Percentiles rank a stretch among this genome's conserved stretches.
These are phyloP conservation scores for Diaporthe vexans DNA, from an alignment of 2,329 filamentous ascomycete genomes.

Conservation along the genomic window DNA sequence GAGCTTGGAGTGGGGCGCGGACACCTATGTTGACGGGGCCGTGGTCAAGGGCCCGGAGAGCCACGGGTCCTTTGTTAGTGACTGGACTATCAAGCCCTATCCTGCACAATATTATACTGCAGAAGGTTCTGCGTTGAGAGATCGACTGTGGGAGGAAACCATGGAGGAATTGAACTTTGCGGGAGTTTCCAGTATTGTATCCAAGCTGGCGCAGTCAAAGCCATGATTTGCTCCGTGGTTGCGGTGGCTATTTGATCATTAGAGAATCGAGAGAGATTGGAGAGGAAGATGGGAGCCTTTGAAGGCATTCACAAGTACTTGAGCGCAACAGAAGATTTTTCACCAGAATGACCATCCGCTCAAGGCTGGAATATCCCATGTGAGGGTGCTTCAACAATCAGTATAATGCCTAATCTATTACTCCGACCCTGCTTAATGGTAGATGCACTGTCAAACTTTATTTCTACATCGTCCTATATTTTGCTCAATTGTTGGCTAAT, in stretches of 20 bases:
- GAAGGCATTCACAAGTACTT: background rate
- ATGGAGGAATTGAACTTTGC: constrained; percentile 37
- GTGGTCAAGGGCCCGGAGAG: constrained; percentile 62
- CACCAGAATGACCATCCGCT: no score
- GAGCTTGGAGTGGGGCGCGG: constrained; percentile 55
- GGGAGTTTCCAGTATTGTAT: constrained; percentile 6
- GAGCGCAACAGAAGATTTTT: no score
- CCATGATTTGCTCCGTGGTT: background rate
- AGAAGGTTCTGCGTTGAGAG: background rate
- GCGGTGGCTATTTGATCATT: no score
- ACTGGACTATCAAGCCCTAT: constrained; percentile 60
- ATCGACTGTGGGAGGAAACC: constrained; percentile 36
- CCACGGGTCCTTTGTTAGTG: constrained; percentile 65
- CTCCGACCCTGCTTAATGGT: background rate
- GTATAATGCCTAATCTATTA: background rate
- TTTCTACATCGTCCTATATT: no score
- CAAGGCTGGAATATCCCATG: background rate
- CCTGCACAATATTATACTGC: background rate
- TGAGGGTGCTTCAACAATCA: background rate
- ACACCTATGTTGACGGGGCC: constrained; percentile 62
- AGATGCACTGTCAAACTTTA: background rate
- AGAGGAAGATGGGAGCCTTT: no score
- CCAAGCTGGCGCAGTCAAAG: background rate
- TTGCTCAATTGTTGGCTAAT: background rate
- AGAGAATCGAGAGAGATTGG: no score